These are phyloP conservation scores for Asterophora lycoperdoides DNA, from an alignment of 768 basidiomycete genomes.

Conservation along the genomic window DNA sequence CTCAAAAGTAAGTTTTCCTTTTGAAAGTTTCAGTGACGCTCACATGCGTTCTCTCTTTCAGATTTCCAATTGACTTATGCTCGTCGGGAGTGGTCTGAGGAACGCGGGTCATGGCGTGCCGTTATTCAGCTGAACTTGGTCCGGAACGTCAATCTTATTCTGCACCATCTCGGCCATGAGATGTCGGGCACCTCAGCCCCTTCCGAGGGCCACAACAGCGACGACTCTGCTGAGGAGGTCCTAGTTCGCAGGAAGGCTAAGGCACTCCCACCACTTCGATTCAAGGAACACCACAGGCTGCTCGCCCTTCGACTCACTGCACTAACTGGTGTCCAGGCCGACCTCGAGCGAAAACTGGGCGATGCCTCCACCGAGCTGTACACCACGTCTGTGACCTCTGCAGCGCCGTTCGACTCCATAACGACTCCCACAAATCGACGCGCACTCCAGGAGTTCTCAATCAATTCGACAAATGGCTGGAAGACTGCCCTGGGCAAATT, in stretches of 20 bases:
- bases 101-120: slow-evolving; percentile 65
- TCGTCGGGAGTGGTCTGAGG: slow-evolving; percentile 62
- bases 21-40: slow-evolving; percentile 9
- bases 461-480: slow-evolving; percentile 64
- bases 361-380: slow-evolving; percentile 51
- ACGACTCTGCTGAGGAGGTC: slow-evolving; percentile 41
- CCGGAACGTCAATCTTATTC: slow-evolving; percentile 62
- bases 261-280: slow-evolving; percentile 40
- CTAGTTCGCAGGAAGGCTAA: slow-evolving; percentile 30
- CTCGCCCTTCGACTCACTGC: slow-evolving; percentile 57
- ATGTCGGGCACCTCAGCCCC: slow-evolving; percentile 36
- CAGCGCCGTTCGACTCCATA: slow-evolving; percentile 36
- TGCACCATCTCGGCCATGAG: slow-evolving; percentile 54
- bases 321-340: slow-evolving; percentile 50
- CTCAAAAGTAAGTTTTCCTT: slow-evolving; percentile 53
- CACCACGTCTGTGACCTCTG: slow-evolving; percentile 33
- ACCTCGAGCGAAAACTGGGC: slow-evolving; percentile 59
- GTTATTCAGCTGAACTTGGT: slow-evolving; percentile 80
- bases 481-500: slow-evolving; percentile 58
- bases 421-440: slow-evolving; percentile 15
- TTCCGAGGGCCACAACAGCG: slow-evolving; percentile 23
- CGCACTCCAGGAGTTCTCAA: slow-evolving; percentile 47
- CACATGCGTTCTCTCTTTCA: slow-evolving; percentile 15
- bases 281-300: slow-evolving; percentile 59
- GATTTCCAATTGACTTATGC: slow-evolving; percentile 79